Base-by-base conservation (phyloP, 495 filamentous ascomycete species). In the Penicillium parvum region DNA sequence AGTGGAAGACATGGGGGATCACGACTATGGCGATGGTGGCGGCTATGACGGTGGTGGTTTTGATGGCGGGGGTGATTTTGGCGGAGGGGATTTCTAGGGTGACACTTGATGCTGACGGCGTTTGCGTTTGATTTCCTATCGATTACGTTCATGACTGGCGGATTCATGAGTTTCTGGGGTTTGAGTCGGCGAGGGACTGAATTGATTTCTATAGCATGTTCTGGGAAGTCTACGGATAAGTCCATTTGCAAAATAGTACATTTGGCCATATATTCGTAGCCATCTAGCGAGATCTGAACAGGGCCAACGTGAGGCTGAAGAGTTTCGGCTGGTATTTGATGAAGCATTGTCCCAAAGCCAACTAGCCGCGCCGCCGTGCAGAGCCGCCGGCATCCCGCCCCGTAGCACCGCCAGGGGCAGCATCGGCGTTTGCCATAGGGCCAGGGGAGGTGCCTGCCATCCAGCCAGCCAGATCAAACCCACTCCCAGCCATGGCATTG, bases 381-480 rank as follows among this genome's bases (percentile, higher is more conserved):
- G 55, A 43, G 34, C 52, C 62, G 29, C 55, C 53, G 26, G 54
- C 46, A 14, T 71, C 68, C 50, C 64, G 63, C 30, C 64, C 64
- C 40, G 64, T 69, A 32, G 53, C 58, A 33, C 37, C 57, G 18
- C 57, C 65, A 38, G 45, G 55, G 43, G 55, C 50, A 39, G 29
- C 53, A 6, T 50, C 59, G 29, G 42, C 43, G 51, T 38, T 52
- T 35, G 47, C 47, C 40, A 54, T 55, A 7, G 50, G 61, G 20
- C 49, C 57, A 38, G 56, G 49, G 14, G 52, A 50, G 32, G 61
- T 67, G 12, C 68, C 67, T 0, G 89, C 87, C 73, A 96, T 78
- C 78, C 84, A 94, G 2, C 83, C 81, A 2, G 90, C 90, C 60
- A 94, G 73, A 61, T 96, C 90, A 55, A 96, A 96, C 52, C 63